phyloP scores from a whole-genome alignment of 495 filamentous ascomycete genomes.

The Aspergillus hancockii region DNA sequence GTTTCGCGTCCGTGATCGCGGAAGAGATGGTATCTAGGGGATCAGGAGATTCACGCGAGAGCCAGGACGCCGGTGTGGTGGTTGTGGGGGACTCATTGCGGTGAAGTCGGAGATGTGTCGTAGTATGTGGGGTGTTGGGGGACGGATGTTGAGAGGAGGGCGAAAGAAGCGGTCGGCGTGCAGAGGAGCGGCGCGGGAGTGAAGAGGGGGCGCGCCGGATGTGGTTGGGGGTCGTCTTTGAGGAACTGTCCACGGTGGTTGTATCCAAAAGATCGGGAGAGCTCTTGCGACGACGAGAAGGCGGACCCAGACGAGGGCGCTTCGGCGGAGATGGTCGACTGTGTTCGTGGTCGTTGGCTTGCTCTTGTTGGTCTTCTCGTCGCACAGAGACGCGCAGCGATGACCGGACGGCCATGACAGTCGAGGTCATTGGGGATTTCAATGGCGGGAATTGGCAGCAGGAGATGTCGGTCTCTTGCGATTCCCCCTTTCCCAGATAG shows the following conservation, averaged over 20 bases:
- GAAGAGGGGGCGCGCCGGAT: constrained; percentile 2
- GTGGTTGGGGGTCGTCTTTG: constrained; percentile 10
- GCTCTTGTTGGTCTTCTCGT: constrained; percentile 22
- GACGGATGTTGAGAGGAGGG: constrained; percentile 23
- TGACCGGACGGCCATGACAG: constrained; percentile 40
- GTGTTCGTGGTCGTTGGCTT: constrained; percentile 20
- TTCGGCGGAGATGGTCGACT: constrained; percentile 31
- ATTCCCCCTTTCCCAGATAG: background rate
- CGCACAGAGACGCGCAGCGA: constrained; percentile 40
- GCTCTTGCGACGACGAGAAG: constrained; percentile 35
- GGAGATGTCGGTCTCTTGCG: background rate
- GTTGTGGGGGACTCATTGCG: constrained; percentile 21
- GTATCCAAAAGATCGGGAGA: constrained; percentile 45
- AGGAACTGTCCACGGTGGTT: constrained; percentile 23
- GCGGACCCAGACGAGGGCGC: constrained; percentile 29
- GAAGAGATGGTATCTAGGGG: constrained; percentile 44
- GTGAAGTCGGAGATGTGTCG: constrained; percentile 22
- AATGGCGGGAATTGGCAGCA: constrained; percentile 1
- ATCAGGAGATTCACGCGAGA: constrained; percentile 29
- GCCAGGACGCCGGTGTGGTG: constrained; percentile 11
- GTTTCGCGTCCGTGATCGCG: constrained; percentile 13
- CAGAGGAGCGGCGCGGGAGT: constrained; percentile 16
- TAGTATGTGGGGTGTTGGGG: constrained; percentile 23
- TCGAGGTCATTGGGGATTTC: constrained; percentile 7
- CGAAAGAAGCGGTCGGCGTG: constrained; percentile 28